Percentiles rank a stretch among this genome's conserved stretches.
Evolutionary conservation across 2,329 filamentous ascomycete species (phyloP).

Genomic region (Pseudodiploospora longispora): DNA sequence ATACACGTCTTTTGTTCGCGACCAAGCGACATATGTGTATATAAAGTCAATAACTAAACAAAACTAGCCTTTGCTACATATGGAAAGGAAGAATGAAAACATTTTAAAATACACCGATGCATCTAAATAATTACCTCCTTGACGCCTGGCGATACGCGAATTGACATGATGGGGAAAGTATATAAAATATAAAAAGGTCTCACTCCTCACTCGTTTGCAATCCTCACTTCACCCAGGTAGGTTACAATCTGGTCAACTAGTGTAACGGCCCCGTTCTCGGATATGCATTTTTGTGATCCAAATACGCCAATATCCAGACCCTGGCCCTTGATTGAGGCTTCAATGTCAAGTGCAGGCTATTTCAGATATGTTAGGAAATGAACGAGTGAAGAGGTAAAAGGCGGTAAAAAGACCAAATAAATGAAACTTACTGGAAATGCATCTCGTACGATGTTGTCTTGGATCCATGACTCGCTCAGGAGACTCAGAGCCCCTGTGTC

Average conservation of each 20-base stretch:
- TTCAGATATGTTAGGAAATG: slow-evolving; percentile 4
- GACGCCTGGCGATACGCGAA: too few relatives aligned
- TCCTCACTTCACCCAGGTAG: slow-evolving; percentile 8
- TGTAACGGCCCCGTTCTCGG: slow-evolving; percentile 14
- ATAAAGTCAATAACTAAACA: too few relatives aligned
- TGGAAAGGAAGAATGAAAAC: background rate
- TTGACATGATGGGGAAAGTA: background rate
- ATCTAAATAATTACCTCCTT: background rate
- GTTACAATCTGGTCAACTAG: slow-evolving; percentile 19
- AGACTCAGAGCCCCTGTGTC: too few relatives aligned
- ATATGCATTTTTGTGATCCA: slow-evolving; percentile 22
- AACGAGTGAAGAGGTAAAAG: background rate
- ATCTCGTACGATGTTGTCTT: slow-evolving; percentile 16
- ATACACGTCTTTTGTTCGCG: too few relatives aligned
- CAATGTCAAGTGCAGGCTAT: slow-evolving; percentile 33
- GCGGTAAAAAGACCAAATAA: too few relatives aligned
- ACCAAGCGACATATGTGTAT: too few relatives aligned
- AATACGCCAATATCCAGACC: slow-evolving; percentile 34
- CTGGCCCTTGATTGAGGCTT: slow-evolving; percentile 25
- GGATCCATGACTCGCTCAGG: slow-evolving; percentile 6
- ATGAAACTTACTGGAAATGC: slow-evolving; percentile 20
- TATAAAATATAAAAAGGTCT: background rate
- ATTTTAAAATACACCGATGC: background rate
- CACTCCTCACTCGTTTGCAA: background rate
- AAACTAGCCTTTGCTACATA: too few relatives aligned